These are phyloP conservation scores for Zancudomyces culisetae DNA, from an alignment of 371 early-diverging fungal species.

Conservation along the genomic window DNA sequence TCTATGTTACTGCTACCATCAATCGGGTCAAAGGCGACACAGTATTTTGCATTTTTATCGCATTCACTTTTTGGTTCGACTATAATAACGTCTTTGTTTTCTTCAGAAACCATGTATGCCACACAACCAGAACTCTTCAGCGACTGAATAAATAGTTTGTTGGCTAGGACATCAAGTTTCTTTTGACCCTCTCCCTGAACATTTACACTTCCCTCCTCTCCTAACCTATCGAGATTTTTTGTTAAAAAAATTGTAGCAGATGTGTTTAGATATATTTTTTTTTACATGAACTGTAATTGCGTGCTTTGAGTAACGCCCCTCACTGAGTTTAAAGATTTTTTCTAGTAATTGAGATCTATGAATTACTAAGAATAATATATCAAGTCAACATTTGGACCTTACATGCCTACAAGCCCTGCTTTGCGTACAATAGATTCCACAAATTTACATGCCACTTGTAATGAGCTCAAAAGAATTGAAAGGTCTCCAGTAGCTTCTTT, in stretches of 20 bases:
- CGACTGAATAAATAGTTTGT: constrained; percentile 92
- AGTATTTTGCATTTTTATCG: constrained; percentile 93
- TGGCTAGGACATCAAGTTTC: constrained; percentile 90
- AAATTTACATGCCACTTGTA: constrained; percentile 93
- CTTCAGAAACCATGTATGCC: constrained; percentile 83
- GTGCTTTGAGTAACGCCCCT: too few relatives aligned
- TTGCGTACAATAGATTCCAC: constrained; percentile 89
- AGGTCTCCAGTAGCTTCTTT: constrained; percentile 88
- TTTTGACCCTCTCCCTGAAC: constrained; percentile 91
- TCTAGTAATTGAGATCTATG: too few relatives aligned
- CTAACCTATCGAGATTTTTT: constrained; percentile 82
- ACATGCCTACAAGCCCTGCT: constrained; percentile 68
- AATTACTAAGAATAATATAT: too few relatives aligned
- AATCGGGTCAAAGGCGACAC: constrained; percentile 92
- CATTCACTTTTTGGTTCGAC: constrained; percentile 32
- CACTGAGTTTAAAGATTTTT: too few relatives aligned
- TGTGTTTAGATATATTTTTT: too few relatives aligned
- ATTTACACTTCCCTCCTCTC: constrained; percentile 68
- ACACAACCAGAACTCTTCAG: constrained; percentile 80
- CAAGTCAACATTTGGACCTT: too few relatives aligned
- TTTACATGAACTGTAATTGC: too few relatives aligned
- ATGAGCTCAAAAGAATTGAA: constrained; percentile 67
- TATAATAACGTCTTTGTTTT: constrained; percentile 82
- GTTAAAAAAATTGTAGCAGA: too few relatives aligned
- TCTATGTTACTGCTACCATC: constrained; percentile 96